These are phyloP conservation scores for Quercus parvula DNA, from an alignment of 306 rosid genomes.

Conservation along the genomic window DNA sequence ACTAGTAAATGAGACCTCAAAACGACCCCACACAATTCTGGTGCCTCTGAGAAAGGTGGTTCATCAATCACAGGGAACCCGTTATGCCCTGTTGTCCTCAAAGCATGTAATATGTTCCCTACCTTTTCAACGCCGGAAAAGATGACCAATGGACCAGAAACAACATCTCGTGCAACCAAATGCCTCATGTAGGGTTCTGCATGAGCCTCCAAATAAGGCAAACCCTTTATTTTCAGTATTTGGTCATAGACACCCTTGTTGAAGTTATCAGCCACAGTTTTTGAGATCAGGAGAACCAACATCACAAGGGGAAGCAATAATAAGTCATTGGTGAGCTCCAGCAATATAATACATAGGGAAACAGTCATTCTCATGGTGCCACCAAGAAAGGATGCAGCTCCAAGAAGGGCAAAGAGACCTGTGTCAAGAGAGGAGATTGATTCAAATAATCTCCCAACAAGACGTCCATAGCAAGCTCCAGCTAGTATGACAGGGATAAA, in stretches of 20 bases:
- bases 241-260: constrained; percentile 88
- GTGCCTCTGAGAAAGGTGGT: constrained; percentile 62
- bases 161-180: constrained; percentile 70
- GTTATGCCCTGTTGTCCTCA: constrained; percentile 66
- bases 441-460: constrained; percentile 63
- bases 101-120: constrained; percentile 49
- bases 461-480: constrained; percentile 86
- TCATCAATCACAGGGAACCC: constrained; percentile 95
- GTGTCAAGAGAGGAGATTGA: constrained; percentile 50
- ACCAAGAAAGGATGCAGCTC: constrained; percentile 91
- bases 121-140: constrained; percentile 78
- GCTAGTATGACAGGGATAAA: constrained; percentile 97
- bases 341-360: constrained; percentile 80
- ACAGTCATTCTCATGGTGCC: constrained; percentile 99
- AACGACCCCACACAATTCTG: constrained; percentile 79
- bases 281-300: constrained; percentile 73
- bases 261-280: constrained; percentile 77
- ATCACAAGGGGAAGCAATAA: constrained; percentile 85
- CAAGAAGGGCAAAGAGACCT: constrained; percentile 82
- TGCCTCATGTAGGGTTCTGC: constrained; percentile 86
- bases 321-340: constrained; percentile 91
- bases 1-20: constrained; percentile 85
- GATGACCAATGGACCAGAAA: constrained; percentile 68
- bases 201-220: constrained; percentile 85
- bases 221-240: constrained; percentile 71